Base-by-base conservation (phyloP, 2,329 filamentous ascomycete genomes). In the Epichloe gansuensis region DNA sequence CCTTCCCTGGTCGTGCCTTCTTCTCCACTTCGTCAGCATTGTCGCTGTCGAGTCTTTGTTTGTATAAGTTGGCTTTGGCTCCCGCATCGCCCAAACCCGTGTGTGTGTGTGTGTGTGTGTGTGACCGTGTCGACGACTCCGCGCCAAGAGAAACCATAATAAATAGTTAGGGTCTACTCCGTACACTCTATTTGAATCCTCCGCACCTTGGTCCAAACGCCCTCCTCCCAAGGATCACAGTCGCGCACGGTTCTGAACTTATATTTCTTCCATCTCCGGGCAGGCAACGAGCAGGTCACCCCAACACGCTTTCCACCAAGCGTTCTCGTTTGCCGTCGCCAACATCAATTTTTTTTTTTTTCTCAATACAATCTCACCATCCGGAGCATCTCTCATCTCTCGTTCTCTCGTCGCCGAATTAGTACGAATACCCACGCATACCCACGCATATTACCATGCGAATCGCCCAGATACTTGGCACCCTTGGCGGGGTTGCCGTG, bases 401-500 rank as follows among this genome's bases (percentile, higher is more conserved):
- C 17, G 17, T 17, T 23, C 17, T 6, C 11, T 17, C 41, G 12
- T 44, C 21, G 2, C 8, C 42, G 13, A 12, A 25, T 44, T 11
- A 44, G 21, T 31, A 31, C 28, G 8, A 9, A 31, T 3, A 31
- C 28, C 3, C 21, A 44, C 42, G 23, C 5, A 17, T 12, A 39
- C 28, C 3, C 21, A 44, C 42, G 23, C 12, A 17, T 12, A 39
- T 17, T 17, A 17, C 51, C 9, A 62, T 62, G 60, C 60, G 55
- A 37, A 46, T 55, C 46, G 51, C 55, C 28, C 55, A 53, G 48
- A 39, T 58, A 28, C 31, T 59, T 37, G 52, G 52, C 44, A 52
- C 46, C 13, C 43, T 57, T 35, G 56, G 52, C 54, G 52, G 48
- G 31, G 56, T 55, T 46, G 48, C 55, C 39, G 41, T 56, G 45